Base-by-base conservation (phyloP, 441 rosid species). In the Gossypium davidsonii region DNA sequence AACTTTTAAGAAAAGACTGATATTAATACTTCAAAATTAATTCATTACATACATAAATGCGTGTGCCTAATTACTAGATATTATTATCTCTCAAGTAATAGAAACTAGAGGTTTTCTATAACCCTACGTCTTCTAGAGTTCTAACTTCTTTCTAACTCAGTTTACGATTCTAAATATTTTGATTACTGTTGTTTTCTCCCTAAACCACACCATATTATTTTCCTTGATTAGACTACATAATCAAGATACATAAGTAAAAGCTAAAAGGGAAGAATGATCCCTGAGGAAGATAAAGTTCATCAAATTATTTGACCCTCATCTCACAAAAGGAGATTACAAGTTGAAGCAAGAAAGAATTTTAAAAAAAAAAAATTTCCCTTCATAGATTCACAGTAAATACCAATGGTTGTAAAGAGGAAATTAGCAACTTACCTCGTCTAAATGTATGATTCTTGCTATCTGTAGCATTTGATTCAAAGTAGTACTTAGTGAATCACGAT, bases 361-460 rank as follows among this genome's bases (percentile, higher is more conserved):
- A 1, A 31, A 31, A 31, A 34, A 57, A 57, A 26, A 51, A 9
- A 67, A 25, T 2, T 6, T 4, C 21, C 59, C 57, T 9, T 15
- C 25, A 17, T 26, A 25, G 60, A 61, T 34, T 31, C 11, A 28
- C 28, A 23, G 42, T 31, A 61, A 64, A 56, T 12, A 37, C 20
- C 26, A 76, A 25, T 20, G 21, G 64, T 48, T 15, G 6, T 49
- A 52, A 21, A 56, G 21, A 23, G 48, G 17, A 1, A 71, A 65
- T 15, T 18, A 46, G 42, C 65, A 66, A 58, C 37, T 79, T 78
- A 90, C 98, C 95, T 92, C 93, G 77, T 89, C 91, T 67, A 94
- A 83, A 76, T 79, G 85, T 72, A 76, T 81, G 44, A 94, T 87
- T 86, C 98, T 84, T 75, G 81, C 91, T 58, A 86, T 79, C 67